These are phyloP conservation scores for Discostella stelligeroides DNA, from an alignment of 108 stramenopile genomes.

Conservation along the genomic window DNA sequence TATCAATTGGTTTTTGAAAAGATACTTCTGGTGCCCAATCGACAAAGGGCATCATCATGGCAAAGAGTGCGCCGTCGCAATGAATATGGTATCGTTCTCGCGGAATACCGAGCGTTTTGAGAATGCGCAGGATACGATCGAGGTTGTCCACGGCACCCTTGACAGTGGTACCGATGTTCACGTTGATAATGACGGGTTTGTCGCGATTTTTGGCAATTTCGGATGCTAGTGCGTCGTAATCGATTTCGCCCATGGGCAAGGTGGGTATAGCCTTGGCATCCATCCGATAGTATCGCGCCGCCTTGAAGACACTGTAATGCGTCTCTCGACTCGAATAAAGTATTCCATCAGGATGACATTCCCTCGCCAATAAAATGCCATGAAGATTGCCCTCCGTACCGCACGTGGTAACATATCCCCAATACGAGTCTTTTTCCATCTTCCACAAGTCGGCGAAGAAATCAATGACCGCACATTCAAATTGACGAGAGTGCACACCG, in stretches of 20 bases:
- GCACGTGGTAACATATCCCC: constrained; percentile 92
- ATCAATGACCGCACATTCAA: constrained; percentile 88
- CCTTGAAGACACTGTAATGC: constrained; percentile 88
- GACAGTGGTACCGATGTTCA: constrained; percentile 91
- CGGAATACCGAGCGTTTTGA: constrained; percentile 71
- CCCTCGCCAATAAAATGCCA: constrained; percentile 82
- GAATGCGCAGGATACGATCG: constrained; percentile 81
- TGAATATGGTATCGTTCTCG: constrained; percentile 86
- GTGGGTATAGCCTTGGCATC: constrained; percentile 83
- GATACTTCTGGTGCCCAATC: constrained; percentile 79
- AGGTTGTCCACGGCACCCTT: constrained; percentile 92
- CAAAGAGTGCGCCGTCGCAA: constrained; percentile 88
- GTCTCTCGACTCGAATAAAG: constrained; percentile 79
- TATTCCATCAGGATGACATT: constrained; percentile 87
- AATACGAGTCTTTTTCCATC: constrained; percentile 66
- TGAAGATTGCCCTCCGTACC: constrained; percentile 91
- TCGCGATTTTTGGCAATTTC: constrained; percentile 76
- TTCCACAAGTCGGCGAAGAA: constrained; percentile 89
- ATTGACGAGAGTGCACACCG: constrained; percentile 84
- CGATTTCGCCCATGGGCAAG: constrained; percentile 89
- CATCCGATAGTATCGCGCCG: constrained; percentile 88
- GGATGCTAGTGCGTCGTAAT: constrained; percentile 71
- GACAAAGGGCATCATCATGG: constrained; percentile 91
- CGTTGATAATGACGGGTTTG: constrained; percentile 84
- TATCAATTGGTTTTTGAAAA: constrained; percentile 85